Conservation (phyloP, 140 eudicot genomes). For the Erigeron philadelphicus region DNA sequence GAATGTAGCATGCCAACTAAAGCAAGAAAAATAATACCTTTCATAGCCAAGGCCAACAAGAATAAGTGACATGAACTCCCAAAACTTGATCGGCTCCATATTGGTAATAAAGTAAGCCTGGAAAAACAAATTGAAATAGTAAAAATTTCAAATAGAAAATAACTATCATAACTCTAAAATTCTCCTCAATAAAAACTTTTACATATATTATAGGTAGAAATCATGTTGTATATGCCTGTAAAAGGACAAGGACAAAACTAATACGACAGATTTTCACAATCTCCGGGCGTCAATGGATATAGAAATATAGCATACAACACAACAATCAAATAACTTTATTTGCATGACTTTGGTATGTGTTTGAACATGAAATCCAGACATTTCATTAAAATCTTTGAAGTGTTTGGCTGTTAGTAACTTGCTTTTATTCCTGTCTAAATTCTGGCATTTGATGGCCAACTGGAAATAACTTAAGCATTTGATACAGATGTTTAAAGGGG, state of each 20-base stretch:
- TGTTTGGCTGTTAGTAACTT: not conserved
- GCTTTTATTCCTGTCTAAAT: not conserved
- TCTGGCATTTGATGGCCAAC: not conserved
- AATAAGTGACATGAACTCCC: slow-evolving; percentile 77
- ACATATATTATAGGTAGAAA: not conserved
- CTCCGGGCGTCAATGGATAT: not conserved
- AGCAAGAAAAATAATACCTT: slow-evolving; percentile 35
- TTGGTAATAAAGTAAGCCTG: slow-evolving; percentile 94
- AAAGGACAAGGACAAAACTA: not conserved
- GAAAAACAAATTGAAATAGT: slow-evolving; percentile 26
- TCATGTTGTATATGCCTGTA: not conserved
- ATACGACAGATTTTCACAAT: not conserved
- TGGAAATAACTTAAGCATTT: not conserved
- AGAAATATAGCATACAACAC: not conserved
- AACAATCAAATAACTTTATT: not conserved
- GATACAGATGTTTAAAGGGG: slow-evolving; percentile 6
- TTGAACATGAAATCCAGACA: not conserved
- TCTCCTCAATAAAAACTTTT: not conserved
- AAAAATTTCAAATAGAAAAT: not conserved
- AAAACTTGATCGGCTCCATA: slow-evolving; percentile 86
- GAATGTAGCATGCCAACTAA: not conserved
- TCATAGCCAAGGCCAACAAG: slow-evolving; percentile 68
- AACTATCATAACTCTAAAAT: no score
- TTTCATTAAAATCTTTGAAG: not conserved
- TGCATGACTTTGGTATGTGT: not conserved